These are phyloP conservation scores for Mycena galericulata DNA, from an alignment of 768 basidiomycete genomes.

Conservation along the genomic window DNA sequence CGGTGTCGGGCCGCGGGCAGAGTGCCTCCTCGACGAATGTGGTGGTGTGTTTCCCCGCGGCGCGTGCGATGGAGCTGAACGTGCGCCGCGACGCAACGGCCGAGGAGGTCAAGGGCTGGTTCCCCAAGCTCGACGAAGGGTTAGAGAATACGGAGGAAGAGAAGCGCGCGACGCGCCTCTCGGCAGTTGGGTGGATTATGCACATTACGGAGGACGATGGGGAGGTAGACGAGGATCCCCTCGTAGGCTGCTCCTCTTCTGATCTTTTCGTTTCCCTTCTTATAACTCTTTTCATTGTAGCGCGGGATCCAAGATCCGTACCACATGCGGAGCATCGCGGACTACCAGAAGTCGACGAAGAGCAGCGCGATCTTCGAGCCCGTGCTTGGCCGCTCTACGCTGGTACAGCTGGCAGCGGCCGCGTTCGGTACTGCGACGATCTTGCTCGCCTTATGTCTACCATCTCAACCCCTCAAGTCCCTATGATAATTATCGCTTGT, in stretches of 20 bases:
- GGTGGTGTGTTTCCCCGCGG: conserved; percentile 88
- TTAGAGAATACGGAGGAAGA: conserved; percentile 70
- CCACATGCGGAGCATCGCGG: conserved; percentile 88
- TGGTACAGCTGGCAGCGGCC: too few relatives aligned
- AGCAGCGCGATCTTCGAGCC: conserved; percentile 89
- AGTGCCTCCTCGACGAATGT: conserved; percentile 72
- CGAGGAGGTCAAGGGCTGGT: conserved; percentile 91
- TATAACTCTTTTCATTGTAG: conserved; percentile 56
- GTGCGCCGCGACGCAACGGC: conserved; percentile 91
- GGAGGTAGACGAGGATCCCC: conserved; percentile 98
- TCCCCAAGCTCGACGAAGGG: conserved; percentile 81
- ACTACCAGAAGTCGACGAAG: conserved; percentile 87
- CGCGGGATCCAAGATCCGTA: conserved; percentile 95
- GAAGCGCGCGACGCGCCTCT: conserved; percentile 68
- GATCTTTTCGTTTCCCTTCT: conserved; percentile 5
- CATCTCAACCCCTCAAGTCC: too few relatives aligned
- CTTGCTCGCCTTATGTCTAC: too few relatives aligned
- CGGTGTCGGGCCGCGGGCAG: conserved; percentile 83
- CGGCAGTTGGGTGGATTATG: conserved; percentile 91
- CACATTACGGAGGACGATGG: conserved; percentile 97
- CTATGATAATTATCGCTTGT: too few relatives aligned
- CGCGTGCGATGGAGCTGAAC: conserved; percentile 73
- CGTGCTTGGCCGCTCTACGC: conserved; percentile 77
- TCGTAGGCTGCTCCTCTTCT: conserved; percentile 64
- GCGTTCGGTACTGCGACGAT: too few relatives aligned